Conservation (phyloP, 2,329 filamentous ascomycete species). For the Mycosphaerella sp. region DNA sequence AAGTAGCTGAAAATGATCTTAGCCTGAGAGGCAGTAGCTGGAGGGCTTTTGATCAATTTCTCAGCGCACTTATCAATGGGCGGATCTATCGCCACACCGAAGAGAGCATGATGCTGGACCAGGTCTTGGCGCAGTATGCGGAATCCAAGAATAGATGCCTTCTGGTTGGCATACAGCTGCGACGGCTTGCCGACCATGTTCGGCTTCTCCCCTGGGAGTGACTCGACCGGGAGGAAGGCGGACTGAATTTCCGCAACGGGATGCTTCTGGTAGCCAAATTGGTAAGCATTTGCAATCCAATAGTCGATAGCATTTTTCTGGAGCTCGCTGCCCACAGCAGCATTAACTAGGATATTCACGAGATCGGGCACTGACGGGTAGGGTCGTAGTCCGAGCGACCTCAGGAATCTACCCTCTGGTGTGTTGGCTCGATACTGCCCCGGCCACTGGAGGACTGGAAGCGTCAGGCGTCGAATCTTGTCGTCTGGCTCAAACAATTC, state of each 20-base stretch:
- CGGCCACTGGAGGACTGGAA: slow-evolving; percentile 80
- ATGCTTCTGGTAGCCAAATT: slow-evolving; percentile 66
- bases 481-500: slow-evolving; percentile 78
- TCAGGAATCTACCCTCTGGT: slow-evolving; percentile 68
- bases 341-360: slow-evolving; percentile 67
- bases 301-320: slow-evolving; percentile 70
- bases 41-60: slow-evolving; percentile 64
- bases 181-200: slow-evolving; percentile 61
- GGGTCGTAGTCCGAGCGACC: slow-evolving; percentile 63
- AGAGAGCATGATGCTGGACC: slow-evolving; percentile 73
- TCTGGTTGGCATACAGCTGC: slow-evolving; percentile 75
- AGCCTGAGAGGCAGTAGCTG: slow-evolving; percentile 60
- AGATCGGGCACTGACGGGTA: slow-evolving; percentile 68
- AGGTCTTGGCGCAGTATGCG: slow-evolving; percentile 69
- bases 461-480: slow-evolving; percentile 58
- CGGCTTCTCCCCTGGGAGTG: slow-evolving; percentile 50
- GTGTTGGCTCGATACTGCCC: slow-evolving; percentile 61
- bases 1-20: slow-evolving; percentile 76
- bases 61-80: slow-evolving; percentile 70
- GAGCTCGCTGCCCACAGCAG: slow-evolving; percentile 50
- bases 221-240: slow-evolving; percentile 64
- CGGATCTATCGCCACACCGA: slow-evolving; percentile 79
- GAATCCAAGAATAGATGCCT: slow-evolving; percentile 72
- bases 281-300: slow-evolving; percentile 72
- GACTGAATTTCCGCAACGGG: slow-evolving; percentile 47